Base-by-base conservation (phyloP, 306 rosid species). In the Fragaria ananassa region DNA sequence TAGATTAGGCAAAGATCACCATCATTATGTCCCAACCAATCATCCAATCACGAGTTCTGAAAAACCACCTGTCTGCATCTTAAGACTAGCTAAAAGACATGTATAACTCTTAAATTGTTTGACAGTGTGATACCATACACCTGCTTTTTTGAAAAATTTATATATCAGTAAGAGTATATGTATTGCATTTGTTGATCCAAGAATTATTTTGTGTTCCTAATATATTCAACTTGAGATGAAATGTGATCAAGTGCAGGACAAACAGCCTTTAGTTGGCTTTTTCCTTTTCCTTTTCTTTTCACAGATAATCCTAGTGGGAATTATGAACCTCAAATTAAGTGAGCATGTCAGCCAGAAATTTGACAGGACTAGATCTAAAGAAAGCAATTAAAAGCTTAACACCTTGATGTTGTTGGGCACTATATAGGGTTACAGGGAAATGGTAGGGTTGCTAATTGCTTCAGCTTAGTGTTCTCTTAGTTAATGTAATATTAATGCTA, bases 221-320 rank as follows among this genome's bases (percentile, higher is more conserved):
- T 27, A 54, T 17, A 49, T 44, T 47, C 5, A 18, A 45, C 12
- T 44, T 66, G 70, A 41, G 23, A 35, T 51, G 70, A 82, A 62
- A 78, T 68, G 27, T 68, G 4, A 41, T 54, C 66, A 29, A 44
- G 77, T 67, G 83, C 79, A 76, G 29, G 86, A 76, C 54, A 83
- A 64, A 74, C 74, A 81, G 54, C 80, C 79, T 78, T 87, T 83
- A 78, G 87, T 78, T 80, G 86, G 70, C 78, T 80, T 29, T 76
- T 70, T 51, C 58, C 68, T 80, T 8, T 70, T 9, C 37, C 54
- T 68, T 74, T 64, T 57, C 25, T 47, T 78, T 81, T 72, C 10
- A 79, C 75, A 70, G 53, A 77, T 64, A 81, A 76, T 80, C 64
- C 72, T 80, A 77, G 78, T 71, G 68, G 70, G 78, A 66, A 79